Evolutionary conservation across 768 basidiomycete species (phyloP).

Genomic region (Phylloporus sp.): DNA sequence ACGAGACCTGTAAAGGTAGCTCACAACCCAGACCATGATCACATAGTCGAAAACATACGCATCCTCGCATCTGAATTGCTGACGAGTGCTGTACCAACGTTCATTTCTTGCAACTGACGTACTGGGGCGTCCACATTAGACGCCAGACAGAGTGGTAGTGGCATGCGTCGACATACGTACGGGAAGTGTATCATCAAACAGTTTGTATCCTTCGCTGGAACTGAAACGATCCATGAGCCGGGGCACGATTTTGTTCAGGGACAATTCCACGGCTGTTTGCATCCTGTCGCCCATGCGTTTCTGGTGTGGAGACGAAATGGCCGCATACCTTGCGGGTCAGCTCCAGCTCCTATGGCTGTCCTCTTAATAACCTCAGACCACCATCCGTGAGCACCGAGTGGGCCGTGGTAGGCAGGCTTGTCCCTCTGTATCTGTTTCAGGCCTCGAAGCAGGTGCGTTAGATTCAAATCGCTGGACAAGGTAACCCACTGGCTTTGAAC

Average conservation of each 20-base stretch:
- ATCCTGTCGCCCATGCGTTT: constrained; percentile 18
- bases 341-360: constrained; percentile 76
- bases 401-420: constrained; percentile 49
- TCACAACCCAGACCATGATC: constrained; percentile 1
- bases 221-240: constrained; percentile 65
- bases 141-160: not conserved
- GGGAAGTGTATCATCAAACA: constrained; percentile 50
- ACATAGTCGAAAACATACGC: constrained; percentile 40
- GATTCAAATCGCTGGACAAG: not conserved
- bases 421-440: constrained; percentile 52
- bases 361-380: constrained; percentile 75
- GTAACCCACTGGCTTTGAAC: constrained; percentile 51
- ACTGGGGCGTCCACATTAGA: constrained; percentile 34
- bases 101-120: constrained; percentile 40
- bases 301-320: constrained; percentile 13
- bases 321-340: constrained; percentile 48
- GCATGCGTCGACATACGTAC: constrained; percentile 35
- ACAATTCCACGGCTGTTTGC: constrained; percentile 48
- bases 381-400: constrained; percentile 54
- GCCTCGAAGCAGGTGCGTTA: constrained; percentile 29
- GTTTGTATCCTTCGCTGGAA: constrained; percentile 63
- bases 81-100: constrained; percentile 53
- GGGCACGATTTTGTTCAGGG: constrained; percentile 54
- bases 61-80: constrained; percentile 75
- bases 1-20: constrained; percentile 36